Evolutionary conservation across 805 yeast genomes (phyloP).

Genomic region (Lachancea sp.): DNA sequence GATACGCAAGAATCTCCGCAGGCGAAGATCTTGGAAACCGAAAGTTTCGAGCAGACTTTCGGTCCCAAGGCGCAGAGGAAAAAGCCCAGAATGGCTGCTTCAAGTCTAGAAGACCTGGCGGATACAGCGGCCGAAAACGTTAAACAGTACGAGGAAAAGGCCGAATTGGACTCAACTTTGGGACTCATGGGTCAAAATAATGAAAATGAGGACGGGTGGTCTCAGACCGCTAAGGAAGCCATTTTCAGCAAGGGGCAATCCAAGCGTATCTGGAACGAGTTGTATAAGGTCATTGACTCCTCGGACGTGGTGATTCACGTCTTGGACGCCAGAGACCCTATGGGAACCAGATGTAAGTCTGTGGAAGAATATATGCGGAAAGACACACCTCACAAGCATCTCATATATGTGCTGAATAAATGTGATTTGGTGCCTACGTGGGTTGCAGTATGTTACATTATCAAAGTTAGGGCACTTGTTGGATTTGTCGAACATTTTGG

Average conservation of each 20-base stretch:
- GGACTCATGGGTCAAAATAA: constrained; percentile 71
- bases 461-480: neutral
- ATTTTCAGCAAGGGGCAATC: constrained; percentile 96
- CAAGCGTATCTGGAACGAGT: constrained; percentile 96
- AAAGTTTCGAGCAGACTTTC: constrained; percentile 71
- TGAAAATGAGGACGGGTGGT: constrained; percentile 66
- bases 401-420: constrained; percentile 89
- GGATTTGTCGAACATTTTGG: constrained; percentile 3
- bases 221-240: constrained; percentile 89
- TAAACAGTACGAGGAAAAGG: constrained; percentile 61
- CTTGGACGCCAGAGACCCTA: constrained; percentile 93
- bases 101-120: constrained; percentile 75
- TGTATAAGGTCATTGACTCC: constrained; percentile 94
- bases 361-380: constrained; percentile 89
- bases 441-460: constrained; percentile 89
- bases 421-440: constrained; percentile 98
- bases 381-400: constrained; percentile 95
- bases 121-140: constrained; percentile 49
- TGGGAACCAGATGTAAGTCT: constrained; percentile 90
- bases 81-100: constrained; percentile 75
- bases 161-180: constrained; percentile 64
- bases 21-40: constrained; percentile 80
- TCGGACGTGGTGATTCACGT: constrained; percentile 97
- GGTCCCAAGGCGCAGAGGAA: constrained; percentile 95
- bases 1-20: constrained; percentile 71